These are phyloP conservation scores for Ophiostoma pallidulum DNA, from an alignment of 2,329 filamentous ascomycete species.

Conservation along the genomic window DNA sequence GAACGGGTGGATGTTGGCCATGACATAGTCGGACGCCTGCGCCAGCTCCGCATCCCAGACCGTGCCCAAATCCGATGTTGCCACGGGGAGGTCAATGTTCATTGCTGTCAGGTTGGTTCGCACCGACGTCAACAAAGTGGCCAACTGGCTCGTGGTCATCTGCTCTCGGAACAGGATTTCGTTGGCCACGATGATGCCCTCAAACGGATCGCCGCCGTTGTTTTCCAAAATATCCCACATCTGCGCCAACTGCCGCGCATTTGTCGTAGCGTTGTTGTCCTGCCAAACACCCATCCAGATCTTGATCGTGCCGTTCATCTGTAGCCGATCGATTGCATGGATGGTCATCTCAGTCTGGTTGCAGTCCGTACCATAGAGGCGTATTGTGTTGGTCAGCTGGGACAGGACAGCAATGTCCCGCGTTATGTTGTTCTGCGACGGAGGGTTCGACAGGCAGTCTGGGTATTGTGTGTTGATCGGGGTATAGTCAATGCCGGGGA, in stretches of 20 bases:
- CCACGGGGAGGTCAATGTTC: slow-evolving; percentile 63
- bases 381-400: slow-evolving; percentile 78
- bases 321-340: slow-evolving; percentile 65
- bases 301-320: slow-evolving; percentile 64
- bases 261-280: slow-evolving; percentile 74
- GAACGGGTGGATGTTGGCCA: slow-evolving; percentile 96
- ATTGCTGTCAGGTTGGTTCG: slow-evolving; percentile 60
- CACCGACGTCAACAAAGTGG: slow-evolving; percentile 55
- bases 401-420: slow-evolving; percentile 83
- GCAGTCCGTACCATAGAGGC: slow-evolving; percentile 91
- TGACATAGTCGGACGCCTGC: slow-evolving; percentile 68
- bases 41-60: slow-evolving; percentile 71
- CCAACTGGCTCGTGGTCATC: slow-evolving; percentile 56
- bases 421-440: slow-evolving; percentile 90
- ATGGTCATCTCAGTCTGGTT: slow-evolving; percentile 94
- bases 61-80: slow-evolving; percentile 81
- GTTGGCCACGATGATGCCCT: slow-evolving; percentile 73
- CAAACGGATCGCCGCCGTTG: slow-evolving; percentile 61
- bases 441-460: slow-evolving; percentile 63
- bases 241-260: slow-evolving; percentile 67
- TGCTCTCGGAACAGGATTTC: slow-evolving; percentile 70
- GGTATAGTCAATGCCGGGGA: slow-evolving; percentile 92
- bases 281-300: slow-evolving; percentile 95
- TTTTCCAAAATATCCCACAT: slow-evolving; percentile 76
- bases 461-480: slow-evolving; percentile 87